Evolutionary conservation across 2,329 filamentous ascomycete genomes (phyloP).

Genomic region (Aspergillus ochraceus): DNA sequence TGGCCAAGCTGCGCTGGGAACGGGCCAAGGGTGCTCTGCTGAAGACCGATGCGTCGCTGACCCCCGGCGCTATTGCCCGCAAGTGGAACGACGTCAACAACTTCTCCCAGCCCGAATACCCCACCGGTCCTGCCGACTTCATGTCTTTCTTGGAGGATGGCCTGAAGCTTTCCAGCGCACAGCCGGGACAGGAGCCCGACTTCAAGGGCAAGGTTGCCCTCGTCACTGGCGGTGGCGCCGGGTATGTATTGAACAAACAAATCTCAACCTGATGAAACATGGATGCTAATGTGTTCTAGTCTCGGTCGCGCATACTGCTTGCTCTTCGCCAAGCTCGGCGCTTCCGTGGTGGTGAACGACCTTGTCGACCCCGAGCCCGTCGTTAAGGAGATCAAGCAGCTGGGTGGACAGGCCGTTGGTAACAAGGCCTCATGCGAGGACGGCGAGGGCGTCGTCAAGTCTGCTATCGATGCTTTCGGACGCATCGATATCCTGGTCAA

Average conservation of each 20-base stretch:
- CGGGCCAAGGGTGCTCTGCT: conserved; percentile 84
- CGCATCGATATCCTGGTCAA: conserved; percentile 95
- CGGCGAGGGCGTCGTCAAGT: conserved; percentile 86
- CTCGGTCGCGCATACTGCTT: conserved; percentile 90
- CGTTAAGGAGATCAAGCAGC: conserved; percentile 86
- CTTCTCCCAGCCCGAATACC: conserved; percentile 81
- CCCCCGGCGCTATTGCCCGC: conserved; percentile 80
- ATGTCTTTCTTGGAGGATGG: conserved; percentile 81
- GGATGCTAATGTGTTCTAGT: conserved; percentile 43
- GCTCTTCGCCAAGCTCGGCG: conserved; percentile 80
- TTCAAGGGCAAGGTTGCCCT: conserved; percentile 84
- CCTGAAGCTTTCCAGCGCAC: conserved; percentile 71
- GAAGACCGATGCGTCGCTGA: conserved; percentile 85
- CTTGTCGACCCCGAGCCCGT: conserved; percentile 88
- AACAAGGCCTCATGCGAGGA: conserved; percentile 94
- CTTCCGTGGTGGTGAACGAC: conserved; percentile 91
- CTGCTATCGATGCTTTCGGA: conserved; percentile 88
- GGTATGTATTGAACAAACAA: conserved; percentile 46
- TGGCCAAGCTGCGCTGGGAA: conserved; percentile 95
- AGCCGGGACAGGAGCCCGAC: conserved; percentile 70
- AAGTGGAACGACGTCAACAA: conserved; percentile 88
- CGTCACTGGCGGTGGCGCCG: conserved; percentile 83
- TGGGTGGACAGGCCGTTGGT: conserved; percentile 85
- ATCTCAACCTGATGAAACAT: background rate
- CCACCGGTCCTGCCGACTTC: conserved; percentile 83